Conservation (phyloP, 495 filamentous ascomycete genomes). For the Aspergillus nidulans region DNA sequence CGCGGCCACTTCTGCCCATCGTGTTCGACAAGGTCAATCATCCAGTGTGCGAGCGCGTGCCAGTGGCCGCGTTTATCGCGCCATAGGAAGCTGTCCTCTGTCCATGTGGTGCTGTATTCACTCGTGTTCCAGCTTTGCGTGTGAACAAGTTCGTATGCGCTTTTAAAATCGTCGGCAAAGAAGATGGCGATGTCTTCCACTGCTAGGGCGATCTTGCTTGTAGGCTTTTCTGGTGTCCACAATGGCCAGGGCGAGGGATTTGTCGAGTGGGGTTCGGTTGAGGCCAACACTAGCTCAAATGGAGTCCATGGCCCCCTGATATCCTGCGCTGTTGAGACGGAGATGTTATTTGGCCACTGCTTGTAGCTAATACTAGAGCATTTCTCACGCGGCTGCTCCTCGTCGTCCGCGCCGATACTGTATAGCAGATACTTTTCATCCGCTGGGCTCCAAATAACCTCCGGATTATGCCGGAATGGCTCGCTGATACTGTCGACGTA, state of each 20-base stretch:
- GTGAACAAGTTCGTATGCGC: constrained; percentile 16
- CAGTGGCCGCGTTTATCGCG: constrained; percentile 37
- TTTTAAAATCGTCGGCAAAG: constrained; percentile 7
- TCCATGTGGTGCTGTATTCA: constrained; percentile 9
- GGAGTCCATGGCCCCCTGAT: neutral
- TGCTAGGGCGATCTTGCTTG: neutral
- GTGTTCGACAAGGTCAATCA: constrained; percentile 28
- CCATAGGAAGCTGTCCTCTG: constrained; percentile 41
- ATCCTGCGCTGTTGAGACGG: constrained; percentile 6
- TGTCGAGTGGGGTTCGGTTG: constrained; percentile 3
- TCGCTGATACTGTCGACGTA: constrained; percentile 27
- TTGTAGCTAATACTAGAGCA: constrained; percentile 6
- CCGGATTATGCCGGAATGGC: constrained; percentile 37
- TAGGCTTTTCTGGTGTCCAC: constrained; percentile 4
- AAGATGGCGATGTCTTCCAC: constrained; percentile 9
- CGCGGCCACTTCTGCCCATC: constrained; percentile 26
- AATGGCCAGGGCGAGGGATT: constrained; percentile 15
- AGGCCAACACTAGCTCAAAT: neutral
- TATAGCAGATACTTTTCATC: constrained; percentile 33
- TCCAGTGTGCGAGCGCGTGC: constrained; percentile 34
- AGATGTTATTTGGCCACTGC: constrained; percentile 11
- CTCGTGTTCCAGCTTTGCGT: constrained; percentile 7
- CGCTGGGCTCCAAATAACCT: constrained; percentile 29
- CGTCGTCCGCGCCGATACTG: constrained; percentile 27
- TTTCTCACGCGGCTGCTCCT: neutral